Evolutionary conservation across 2,329 filamentous ascomycete species (phyloP).

Genomic region (Clonostachys chloroleuca): DNA sequence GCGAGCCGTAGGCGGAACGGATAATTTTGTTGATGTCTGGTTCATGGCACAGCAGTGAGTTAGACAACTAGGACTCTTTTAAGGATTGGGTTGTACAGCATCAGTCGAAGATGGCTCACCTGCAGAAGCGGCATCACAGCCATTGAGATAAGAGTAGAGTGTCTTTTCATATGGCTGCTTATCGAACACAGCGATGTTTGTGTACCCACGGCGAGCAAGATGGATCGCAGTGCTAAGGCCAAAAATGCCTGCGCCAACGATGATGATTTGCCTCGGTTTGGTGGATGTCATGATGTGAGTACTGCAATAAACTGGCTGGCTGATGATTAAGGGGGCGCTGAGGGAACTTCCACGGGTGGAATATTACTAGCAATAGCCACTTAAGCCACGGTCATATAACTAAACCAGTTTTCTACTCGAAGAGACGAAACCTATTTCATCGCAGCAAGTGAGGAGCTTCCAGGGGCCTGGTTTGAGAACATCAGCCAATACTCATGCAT

Average conservation of each 20-base stretch:
- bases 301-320: too few relatives aligned
- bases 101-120: conserved; percentile 12
- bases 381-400: neutral
- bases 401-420: neutral
- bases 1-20: conserved; percentile 28
- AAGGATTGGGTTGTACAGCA: neutral
- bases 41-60: too few relatives aligned
- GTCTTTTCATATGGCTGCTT: conserved; percentile 33
- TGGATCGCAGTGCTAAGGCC: conserved; percentile 25
- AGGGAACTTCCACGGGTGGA: neutral
- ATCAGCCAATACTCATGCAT: too few relatives aligned
- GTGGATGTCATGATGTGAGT: neutral
- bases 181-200: conserved; percentile 41
- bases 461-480: neutral
- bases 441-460: too few relatives aligned
- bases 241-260: too few relatives aligned
- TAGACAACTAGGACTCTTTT: too few relatives aligned
- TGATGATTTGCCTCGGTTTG: conserved; percentile 6
- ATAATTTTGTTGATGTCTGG: conserved; percentile 31
- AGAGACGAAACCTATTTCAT: too few relatives aligned
- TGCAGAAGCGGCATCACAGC: conserved; percentile 37
- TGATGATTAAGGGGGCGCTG: too few relatives aligned
- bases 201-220: conserved; percentile 33
- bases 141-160: conserved; percentile 31
- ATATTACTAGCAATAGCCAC: neutral